These are phyloP conservation scores for Daldinia sp. DNA, from an alignment of 2,329 filamentous ascomycete genomes.

Conservation along the genomic window DNA sequence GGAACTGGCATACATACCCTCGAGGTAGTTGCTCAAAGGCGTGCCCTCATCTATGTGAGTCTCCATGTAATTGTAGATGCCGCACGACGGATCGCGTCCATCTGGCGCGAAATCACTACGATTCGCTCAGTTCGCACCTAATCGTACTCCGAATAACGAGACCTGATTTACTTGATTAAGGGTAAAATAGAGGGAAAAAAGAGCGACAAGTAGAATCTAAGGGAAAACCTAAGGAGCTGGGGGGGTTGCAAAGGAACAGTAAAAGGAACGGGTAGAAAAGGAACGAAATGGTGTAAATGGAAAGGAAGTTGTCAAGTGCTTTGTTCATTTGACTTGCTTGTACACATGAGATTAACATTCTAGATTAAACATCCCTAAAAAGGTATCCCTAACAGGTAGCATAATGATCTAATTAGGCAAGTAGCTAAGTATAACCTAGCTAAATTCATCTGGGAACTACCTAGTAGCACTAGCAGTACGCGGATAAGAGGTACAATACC, in stretches of 20 bases:
- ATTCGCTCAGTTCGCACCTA: constrained; percentile 20
- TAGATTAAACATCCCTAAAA: not conserved
- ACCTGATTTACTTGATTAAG: not conserved
- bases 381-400: constrained; percentile 2
- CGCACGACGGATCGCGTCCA: constrained; percentile 44
- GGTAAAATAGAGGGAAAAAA: constrained; percentile 19
- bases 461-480: constrained; percentile 16
- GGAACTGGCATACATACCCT: constrained; percentile 41
- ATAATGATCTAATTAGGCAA: constrained; percentile 25
- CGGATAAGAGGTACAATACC: no score
- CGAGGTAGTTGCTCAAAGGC: constrained; percentile 48
- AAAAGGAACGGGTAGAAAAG: constrained; percentile 7
- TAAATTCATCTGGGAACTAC: not conserved
- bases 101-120: constrained; percentile 40
- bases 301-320: constrained; percentile 27
- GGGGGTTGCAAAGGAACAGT: constrained; percentile 3
- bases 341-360: constrained; percentile 17
- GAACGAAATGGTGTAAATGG: constrained; percentile 3
- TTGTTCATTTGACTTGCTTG: constrained; percentile 35
- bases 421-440: constrained; percentile 7
- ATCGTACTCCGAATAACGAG: not conserved
- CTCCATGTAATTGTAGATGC: constrained; percentile 46
- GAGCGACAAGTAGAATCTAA: not conserved
- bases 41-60: constrained; percentile 48
- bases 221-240: constrained; percentile 9